A percentile compares a stretch with the other conserved stretches of the same genome.
phyloP scores from a whole-genome alignment of 148 eudicot species.

The Silene uniflora region DNA sequence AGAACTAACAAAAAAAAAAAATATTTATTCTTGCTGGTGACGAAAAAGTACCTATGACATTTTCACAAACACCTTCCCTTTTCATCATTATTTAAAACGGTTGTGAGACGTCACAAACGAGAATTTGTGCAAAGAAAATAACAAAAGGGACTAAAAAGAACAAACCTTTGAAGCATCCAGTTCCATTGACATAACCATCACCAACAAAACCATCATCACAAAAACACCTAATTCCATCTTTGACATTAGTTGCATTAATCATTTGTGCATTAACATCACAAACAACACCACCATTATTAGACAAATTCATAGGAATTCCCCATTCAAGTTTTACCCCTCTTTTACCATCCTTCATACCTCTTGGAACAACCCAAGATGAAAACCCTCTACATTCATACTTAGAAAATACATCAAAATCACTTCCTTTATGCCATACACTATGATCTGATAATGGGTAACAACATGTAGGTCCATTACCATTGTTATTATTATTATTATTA shows the following conservation, averaged over 20 bases:
- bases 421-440: slow-evolving; percentile 51
- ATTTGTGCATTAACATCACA: slow-evolving; percentile 58
- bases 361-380: slow-evolving; percentile 60
- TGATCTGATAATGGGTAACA: slow-evolving; percentile 66
- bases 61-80: too few relatives aligned
- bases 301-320: slow-evolving; percentile 51
- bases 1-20: neutral
- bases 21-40: too few relatives aligned
- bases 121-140: too few relatives aligned
- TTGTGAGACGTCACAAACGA: too few relatives aligned
- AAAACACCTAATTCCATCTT: slow-evolving; percentile 59
- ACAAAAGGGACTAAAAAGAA: neutral
- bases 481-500: slow-evolving; percentile 8
- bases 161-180: slow-evolving; percentile 64
- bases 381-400: slow-evolving; percentile 81
- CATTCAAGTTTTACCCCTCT: slow-evolving; percentile 85
- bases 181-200: slow-evolving; percentile 58
- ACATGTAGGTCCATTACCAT: slow-evolving; percentile 40
- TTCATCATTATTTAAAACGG: too few relatives aligned
- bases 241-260: slow-evolving; percentile 52
- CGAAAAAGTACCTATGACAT: too few relatives aligned
- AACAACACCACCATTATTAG: slow-evolving; percentile 4
- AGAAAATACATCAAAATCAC: slow-evolving; percentile 42
- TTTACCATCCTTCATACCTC: slow-evolving; percentile 35
- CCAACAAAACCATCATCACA: slow-evolving; percentile 72